Conservation (phyloP, 2,329 filamentous ascomycete species). For the Fusarium drepaniforme region DNA sequence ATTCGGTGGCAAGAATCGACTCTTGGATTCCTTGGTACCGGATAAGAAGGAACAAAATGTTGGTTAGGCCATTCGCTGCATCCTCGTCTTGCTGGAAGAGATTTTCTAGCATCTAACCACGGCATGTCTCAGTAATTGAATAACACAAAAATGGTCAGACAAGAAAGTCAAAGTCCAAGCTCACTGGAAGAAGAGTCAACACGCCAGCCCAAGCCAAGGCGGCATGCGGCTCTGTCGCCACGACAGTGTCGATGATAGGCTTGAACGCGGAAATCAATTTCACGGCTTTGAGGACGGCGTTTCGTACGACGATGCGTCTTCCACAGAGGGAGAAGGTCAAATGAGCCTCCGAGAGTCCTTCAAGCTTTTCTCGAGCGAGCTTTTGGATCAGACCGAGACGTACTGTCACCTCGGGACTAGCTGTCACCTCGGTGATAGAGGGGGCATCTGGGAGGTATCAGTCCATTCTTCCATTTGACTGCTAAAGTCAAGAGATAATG, state of each 20-base stretch:
- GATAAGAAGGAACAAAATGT: constrained; percentile 5
- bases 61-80: constrained; percentile 3
- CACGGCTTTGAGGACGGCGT: neutral
- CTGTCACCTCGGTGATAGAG: neutral
- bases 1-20: neutral
- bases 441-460: neutral
- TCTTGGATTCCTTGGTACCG: constrained; percentile 10
- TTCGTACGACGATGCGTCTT: constrained; percentile 4
- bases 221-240: constrained; percentile 15
- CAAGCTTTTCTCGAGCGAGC: neutral
- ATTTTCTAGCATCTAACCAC: constrained; percentile 1
- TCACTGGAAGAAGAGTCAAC: constrained; percentile 10
- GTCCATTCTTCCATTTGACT: neutral
- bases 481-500: neutral
- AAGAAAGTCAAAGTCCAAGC: neutral
- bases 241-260: neutral
- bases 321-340: neutral
- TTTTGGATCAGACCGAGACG: neutral
- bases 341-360: neutral
- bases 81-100: constrained; percentile 6
- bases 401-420: neutral
- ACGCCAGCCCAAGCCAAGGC: constrained; percentile 18
- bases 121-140: neutral
- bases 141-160: neutral
- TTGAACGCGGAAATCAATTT: constrained; percentile 13